Percentiles rank a stretch among this genome's conserved stretches.
Evolutionary conservation across 257 asterid genomes (phyloP).

Genomic region (Penstemon newberryi): DNA sequence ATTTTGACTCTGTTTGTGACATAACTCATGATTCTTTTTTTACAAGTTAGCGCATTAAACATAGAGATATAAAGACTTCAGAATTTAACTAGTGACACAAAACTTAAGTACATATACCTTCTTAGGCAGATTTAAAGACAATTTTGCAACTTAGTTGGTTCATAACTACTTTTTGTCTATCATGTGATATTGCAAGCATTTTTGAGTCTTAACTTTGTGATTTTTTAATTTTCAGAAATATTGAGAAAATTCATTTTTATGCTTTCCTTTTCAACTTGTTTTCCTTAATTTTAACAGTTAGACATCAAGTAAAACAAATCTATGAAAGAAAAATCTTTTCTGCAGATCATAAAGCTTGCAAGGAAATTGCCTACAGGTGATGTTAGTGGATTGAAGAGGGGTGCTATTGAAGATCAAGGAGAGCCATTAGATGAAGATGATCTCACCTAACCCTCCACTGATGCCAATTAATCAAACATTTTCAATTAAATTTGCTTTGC

Average conservation of each 20-base stretch:
- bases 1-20: no score
- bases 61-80: no score
- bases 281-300: not conserved
- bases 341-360: constrained; percentile 85
- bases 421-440: constrained; percentile 88
- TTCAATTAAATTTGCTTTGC: constrained; percentile 6
- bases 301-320: not conserved
- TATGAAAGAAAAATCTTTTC: constrained; percentile 1
- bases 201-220: no score
- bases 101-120: no score
- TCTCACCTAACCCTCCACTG: constrained; percentile 49
- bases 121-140: no score
- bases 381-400: constrained; percentile 55
- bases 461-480: constrained; percentile 19
- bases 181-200: no score
- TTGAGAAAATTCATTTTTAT: not conserved
- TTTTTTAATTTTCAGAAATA: no score
- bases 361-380: constrained; percentile 94
- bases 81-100: no score
- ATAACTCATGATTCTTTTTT: no score
- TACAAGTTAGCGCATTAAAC: no score
- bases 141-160: no score
- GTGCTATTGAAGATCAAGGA: constrained; percentile 42
- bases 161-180: no score
- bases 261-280: not conserved